Percentiles rank a stretch among this genome's conserved stretches.
phyloP scores from a whole-genome alignment of 495 filamentous ascomycete genomes.

The Podospora tetraspora region DNA sequence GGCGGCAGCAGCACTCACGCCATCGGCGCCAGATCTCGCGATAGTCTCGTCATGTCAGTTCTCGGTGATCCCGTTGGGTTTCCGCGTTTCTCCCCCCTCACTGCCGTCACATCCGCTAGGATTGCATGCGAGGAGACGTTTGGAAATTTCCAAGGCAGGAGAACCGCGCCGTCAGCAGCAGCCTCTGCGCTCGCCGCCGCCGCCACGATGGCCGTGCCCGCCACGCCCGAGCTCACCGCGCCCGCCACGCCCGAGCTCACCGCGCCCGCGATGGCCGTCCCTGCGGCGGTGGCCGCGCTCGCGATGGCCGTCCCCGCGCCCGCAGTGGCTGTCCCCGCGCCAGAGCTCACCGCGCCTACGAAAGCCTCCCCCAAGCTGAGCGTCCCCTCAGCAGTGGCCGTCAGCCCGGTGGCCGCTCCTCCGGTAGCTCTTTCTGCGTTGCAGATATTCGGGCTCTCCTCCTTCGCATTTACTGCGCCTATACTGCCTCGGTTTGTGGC shows the following conservation, averaged over 20 bases:
- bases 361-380: no score
- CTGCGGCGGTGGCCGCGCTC: no score
- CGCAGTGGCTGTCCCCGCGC: no score
- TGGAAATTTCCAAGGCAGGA: neutral
- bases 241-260: no score
- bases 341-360: no score
- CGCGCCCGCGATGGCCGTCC: no score
- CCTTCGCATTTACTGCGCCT: neutral
- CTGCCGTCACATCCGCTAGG: neutral
- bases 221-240: no score
- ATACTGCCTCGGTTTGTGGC: neutral
- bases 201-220: no score
- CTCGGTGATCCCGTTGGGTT: neutral
- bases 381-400: no score
- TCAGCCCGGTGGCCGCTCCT: no score
- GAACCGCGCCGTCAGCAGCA: neutral
- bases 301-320: neutral
- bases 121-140: neutral
- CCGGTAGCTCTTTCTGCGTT: no score
- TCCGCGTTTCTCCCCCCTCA: neutral
- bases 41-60: neutral
- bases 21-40: neutral
- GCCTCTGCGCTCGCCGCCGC: no score
- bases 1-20: neutral
- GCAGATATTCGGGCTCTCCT: neutral